Base-by-base conservation (phyloP, 106 monocot genomes). In the Allium cepa region DNA sequence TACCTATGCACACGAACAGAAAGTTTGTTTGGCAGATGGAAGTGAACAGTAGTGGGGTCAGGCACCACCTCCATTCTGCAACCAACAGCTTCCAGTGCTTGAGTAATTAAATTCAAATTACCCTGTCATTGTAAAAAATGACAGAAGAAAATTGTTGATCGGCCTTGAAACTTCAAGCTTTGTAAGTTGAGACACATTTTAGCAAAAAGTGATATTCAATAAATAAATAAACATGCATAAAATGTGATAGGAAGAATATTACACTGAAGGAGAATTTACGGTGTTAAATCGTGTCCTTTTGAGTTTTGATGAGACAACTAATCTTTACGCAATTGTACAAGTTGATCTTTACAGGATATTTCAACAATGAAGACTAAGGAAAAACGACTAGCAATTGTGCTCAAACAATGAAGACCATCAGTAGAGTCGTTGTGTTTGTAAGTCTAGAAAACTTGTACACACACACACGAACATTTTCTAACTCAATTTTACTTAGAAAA, bases 1-100 rank as follows among this genome's bases (percentile, higher is more conserved):
- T 84, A 82, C 78, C 79, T 84, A 70, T 97, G 88, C 26, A 97
- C 92, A 68, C 76, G 76, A 65, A 97, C 76, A 63, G 92, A 92
- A 18, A 97, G 75, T 60, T 80, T 71, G 18, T 66, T 68, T 3
- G 97, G 97, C 36, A 97, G 80, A 71, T 97, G 97, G 79, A 87
- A 97, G 76, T 92, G 89, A 46, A 97, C 89, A 47, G 97, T 97
- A 26, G 87, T 84, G 28, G 97, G 92, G 68, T 97, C 97, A 64
- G 97, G 97, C 70, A 97, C 75, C 17, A 83, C 84, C 72, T 86
- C 56, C 89, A 97, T 79, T 72, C 68, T 88, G 64, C 68, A 67
- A 16, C 84, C 92, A 70, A 97, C 97, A 59, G 92, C 97, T 62
- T 62, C 80, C 63, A 97, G 73, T 63, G 97, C 92, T 81, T 79